A percentile compares a stretch with the other conserved stretches of the same genome.
Conservation (phyloP, 495 filamentous ascomycete genomes). For the Neurospora africana region DNA sequence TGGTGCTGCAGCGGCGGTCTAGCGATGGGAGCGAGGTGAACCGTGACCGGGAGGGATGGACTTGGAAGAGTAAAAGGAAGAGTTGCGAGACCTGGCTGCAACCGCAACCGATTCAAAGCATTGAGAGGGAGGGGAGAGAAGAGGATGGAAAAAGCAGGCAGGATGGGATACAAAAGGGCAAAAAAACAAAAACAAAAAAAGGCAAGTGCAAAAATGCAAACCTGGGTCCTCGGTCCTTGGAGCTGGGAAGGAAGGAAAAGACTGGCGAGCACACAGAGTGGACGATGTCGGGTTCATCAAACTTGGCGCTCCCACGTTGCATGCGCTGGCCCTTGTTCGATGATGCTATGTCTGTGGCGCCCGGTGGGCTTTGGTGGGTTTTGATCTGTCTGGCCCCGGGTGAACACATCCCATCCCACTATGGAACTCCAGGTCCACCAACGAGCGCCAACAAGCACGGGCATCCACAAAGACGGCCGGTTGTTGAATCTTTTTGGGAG, state of each 20-base stretch:
- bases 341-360: conserved; percentile 20
- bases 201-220: background rate
- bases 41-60: background rate
- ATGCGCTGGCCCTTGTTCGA: conserved; percentile 16
- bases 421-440: background rate
- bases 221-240: background rate
- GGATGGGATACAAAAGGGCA: conserved; percentile 13
- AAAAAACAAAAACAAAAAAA: background rate
- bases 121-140: background rate
- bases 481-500: background rate
- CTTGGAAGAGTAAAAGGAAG: background rate
- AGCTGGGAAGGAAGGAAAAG: background rate
- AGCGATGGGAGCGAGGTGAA: background rate
- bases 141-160: conserved; percentile 1
- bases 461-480: background rate
- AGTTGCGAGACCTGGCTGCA: background rate
- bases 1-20: background rate
- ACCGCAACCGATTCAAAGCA: background rate
- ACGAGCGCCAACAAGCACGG: background rate
- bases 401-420: background rate
- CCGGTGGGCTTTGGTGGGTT: background rate
- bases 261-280: conserved; percentile 1
- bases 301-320: conserved; percentile 23
- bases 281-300: conserved; percentile 8
- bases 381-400: background rate